Conservation (phyloP, 805 yeast species). For the Ogataea dorogensis region DNA sequence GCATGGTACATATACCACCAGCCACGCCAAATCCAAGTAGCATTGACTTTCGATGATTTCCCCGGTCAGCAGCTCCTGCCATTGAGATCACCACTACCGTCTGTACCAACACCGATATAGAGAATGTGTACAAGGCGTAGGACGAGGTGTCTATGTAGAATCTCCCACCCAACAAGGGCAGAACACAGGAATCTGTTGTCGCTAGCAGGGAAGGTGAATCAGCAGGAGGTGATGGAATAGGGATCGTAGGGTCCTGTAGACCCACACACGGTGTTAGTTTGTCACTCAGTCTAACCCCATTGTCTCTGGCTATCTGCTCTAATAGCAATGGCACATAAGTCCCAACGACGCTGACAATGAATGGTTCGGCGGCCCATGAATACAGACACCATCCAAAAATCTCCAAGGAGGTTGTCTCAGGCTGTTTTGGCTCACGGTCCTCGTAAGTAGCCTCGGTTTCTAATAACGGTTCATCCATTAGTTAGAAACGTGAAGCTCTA, state of each 20-base stretch:
- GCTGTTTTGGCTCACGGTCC: constrained; percentile 8
- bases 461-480: too few species aligned
- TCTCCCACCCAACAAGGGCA: constrained; percentile 31
- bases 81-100: constrained; percentile 67
- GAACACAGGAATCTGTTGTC: constrained; percentile 29
- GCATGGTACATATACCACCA: constrained; percentile 56
- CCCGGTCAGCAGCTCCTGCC: constrained; percentile 70
- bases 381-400: constrained; percentile 68
- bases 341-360: constrained; percentile 74
- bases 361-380: constrained; percentile 78
- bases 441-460: too few species aligned
- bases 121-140: constrained; percentile 70
- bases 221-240: constrained; percentile 32
- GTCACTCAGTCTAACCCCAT: constrained; percentile 63
- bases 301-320: constrained; percentile 69
- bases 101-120: constrained; percentile 69
- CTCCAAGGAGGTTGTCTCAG: constrained; percentile 39
- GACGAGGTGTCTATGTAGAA: constrained; percentile 67
- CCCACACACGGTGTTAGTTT: constrained; percentile 53
- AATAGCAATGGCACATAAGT: constrained; percentile 72
- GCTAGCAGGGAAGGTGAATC: constrained; percentile 7
- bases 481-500: too few species aligned
- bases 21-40: constrained; percentile 54
- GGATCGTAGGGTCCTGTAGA: constrained; percentile 30
- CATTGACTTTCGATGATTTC: constrained; percentile 55